Base-by-base conservation (phyloP, 352 stramenopile genomes). In the Pelagophyceae sp. region DNA sequence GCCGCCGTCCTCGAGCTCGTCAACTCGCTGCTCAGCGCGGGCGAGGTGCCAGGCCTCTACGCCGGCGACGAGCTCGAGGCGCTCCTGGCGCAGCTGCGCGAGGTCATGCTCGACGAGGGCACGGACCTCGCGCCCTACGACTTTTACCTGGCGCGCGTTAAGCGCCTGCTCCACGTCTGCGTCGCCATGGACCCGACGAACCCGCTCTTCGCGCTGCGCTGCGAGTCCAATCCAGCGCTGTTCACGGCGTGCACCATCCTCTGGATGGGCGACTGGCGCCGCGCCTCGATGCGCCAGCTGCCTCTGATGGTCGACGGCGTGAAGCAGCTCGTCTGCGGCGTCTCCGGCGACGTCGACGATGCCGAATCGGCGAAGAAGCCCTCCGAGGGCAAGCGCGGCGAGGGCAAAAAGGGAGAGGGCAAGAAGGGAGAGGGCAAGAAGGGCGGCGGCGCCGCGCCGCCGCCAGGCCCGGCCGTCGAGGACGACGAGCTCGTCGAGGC, bases 41-140 rank as follows among this genome's bases (percentile, higher is more conserved):
- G 93, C 0, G 92, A 97, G 83, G 92, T 96, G 0, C 93, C 92
- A 0, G 93, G 93, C 0, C 76, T 97, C 76, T 96, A 96, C 82
- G 95, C 89, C 1, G 88, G 96, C 77, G 92, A 97, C 79, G 93
- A 97, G 80, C 91, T 97, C 38, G 93, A 96, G 79, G 89, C 91
- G 19, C 80, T 94, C n/a, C 90, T 97, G 31, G 76, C 88, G 0
- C 89, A 87, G 27, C 81, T 97, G 0, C 95, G 96, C 64, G 91
- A 96, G 72, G 86, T 92, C 50, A 93, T 95, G 85, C 85, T 95
- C 19, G 88, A 96, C 32, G 82, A 93, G 64, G 80, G 78, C 19
- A 78, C 80, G 29, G 78, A 82, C 65, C 86, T 88, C n/a, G 95
- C 90, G 0, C 89, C 95, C 32, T 96, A 94, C 78, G 92, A 97